Conservation (phyloP, 805 yeast genomes). For the Grigorovia jiainica region DNA sequence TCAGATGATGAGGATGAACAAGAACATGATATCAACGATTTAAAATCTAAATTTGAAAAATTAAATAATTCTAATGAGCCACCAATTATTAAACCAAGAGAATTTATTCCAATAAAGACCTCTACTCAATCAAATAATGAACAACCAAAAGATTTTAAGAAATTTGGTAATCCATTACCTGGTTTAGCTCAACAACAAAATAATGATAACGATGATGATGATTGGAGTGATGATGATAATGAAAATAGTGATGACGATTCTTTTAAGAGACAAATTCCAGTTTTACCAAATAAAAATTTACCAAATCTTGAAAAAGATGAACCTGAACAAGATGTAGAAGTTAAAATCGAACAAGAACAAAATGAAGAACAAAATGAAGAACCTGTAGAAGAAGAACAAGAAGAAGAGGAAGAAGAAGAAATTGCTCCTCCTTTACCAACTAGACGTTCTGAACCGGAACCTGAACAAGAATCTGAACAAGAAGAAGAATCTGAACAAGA, state of each 20-base stretch:
- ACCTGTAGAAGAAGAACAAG: slow-evolving; percentile 9
- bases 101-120: slow-evolving; percentile 12
- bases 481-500: slow-evolving; percentile 12
- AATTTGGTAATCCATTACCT: slow-evolving; percentile 26
- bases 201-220: slow-evolving; percentile 17
- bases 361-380: slow-evolving; percentile 16
- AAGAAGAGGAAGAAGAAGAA: slow-evolving; percentile 19
- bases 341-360: slow-evolving; percentile 9
- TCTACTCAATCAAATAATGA: slow-evolving; percentile 6
- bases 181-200: slow-evolving; percentile 21
- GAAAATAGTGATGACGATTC: background rate
- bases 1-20: slow-evolving; percentile 20
- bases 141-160: slow-evolving; percentile 14
- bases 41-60: slow-evolving; percentile 32
- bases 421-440: slow-evolving; percentile 12
- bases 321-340: slow-evolving; percentile 4
- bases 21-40: slow-evolving; percentile 24
- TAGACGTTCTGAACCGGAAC: slow-evolving; percentile 13
- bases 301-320: slow-evolving; percentile 3
- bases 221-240: slow-evolving; percentile 21
- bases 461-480: slow-evolving; percentile 11
- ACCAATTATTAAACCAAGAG: slow-evolving; percentile 21
- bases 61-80: slow-evolving; percentile 20
- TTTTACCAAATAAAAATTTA: slow-evolving; percentile 5
- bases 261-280: slow-evolving; percentile 6